A percentile compares a stretch with the other conserved stretches of the same genome.
phyloP scores from a whole-genome alignment of 148 eudicot species.

The Linanthus parryae region DNA sequence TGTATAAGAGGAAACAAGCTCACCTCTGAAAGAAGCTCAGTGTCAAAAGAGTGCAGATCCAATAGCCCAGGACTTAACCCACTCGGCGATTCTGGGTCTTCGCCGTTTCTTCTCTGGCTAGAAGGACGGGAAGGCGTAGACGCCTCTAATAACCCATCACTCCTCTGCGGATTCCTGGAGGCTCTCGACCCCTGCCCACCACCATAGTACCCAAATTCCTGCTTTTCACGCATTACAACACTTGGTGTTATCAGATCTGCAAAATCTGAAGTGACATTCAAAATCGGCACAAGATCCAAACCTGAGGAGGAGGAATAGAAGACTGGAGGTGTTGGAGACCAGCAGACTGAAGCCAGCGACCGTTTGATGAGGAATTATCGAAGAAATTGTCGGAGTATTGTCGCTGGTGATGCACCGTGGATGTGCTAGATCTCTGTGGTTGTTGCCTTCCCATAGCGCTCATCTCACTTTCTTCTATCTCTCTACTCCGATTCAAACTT shows the following conservation, averaged over 20 bases:
- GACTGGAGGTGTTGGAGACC: conserved; percentile 55
- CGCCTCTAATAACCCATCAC: conserved; percentile 51
- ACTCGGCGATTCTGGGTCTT: conserved; percentile 44
- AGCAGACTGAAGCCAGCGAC: too few relatives aligned
- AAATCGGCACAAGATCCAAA: conserved; percentile 15
- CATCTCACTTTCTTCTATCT: conserved; percentile 27
- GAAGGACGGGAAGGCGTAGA: conserved; percentile 55
- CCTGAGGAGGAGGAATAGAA: conserved; percentile 29
- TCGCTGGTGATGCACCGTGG: conserved; percentile 68
- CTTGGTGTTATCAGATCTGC: conserved; percentile 12
- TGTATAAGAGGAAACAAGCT: background rate
- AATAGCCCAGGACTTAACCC: conserved; percentile 82
- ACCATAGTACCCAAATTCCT: conserved; percentile 72
- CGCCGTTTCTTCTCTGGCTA: conserved; percentile 47
- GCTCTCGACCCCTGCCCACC: conserved; percentile 66
- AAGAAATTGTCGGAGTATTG: conserved; percentile 73
- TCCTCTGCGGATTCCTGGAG: conserved; percentile 39
- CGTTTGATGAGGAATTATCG: conserved; percentile 56
- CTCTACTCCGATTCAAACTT: too few relatives aligned
- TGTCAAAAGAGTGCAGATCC: conserved; percentile 90
- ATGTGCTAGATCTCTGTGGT: conserved; percentile 66
- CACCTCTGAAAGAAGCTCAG: conserved; percentile 90
- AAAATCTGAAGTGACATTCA: background rate
- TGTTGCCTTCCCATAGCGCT: conserved; percentile 57
- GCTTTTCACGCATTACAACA: conserved; percentile 9